Base-by-base conservation (phyloP, 305 asterid species). In the Fraxinus platypoda region DNA sequence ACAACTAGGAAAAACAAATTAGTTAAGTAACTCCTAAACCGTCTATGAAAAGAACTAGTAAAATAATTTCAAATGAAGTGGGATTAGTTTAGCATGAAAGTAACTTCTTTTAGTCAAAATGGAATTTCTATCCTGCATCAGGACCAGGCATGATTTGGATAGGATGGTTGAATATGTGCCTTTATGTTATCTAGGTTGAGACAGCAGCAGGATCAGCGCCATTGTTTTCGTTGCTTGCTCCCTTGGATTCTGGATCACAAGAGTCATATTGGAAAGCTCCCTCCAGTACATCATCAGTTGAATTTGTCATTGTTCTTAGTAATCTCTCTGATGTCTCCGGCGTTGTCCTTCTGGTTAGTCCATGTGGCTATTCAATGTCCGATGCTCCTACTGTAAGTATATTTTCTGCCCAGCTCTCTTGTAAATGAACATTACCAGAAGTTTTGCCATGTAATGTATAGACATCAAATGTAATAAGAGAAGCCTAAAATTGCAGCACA, bases 201-300 rank as follows among this genome's bases (percentile, higher is more conserved):
- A 89, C 97, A 41, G 98, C 98, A 81, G 90, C 88, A 71, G 97
- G 94, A 85, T 94, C 98, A 83, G 97, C 95, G 70, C 97, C 99
- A 34, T 91, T 88, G 71, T 74, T 88, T 81, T 96, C 98, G 1
- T 90, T 96, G 92, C 87, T 96, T 84, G 88, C 97, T 77, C 98
- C 98, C 71, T 81, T 94, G 88, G 85, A 86, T 88, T 88, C 90
- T 77, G 97, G 92, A 80, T 85, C 93, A 75, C 91, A 79, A 79
- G 95, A 91, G 76, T 91, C 93, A 78, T 93, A 90, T 79, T 96
- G 99, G 99, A 93, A 87, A 91, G 98, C 99, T 88, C 95, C 98
- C 4, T 79, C 94, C 13, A 89, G 86, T 88, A 84, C 84, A 83
- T 88, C 99, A 15, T 87, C 98, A 26, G 94, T 90, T 88, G 99